Evolutionary conservation across 805 yeast genomes (phyloP), one percentile per base, ranked within the genome.

Genomic region (Yarrowia deformans): DNA sequence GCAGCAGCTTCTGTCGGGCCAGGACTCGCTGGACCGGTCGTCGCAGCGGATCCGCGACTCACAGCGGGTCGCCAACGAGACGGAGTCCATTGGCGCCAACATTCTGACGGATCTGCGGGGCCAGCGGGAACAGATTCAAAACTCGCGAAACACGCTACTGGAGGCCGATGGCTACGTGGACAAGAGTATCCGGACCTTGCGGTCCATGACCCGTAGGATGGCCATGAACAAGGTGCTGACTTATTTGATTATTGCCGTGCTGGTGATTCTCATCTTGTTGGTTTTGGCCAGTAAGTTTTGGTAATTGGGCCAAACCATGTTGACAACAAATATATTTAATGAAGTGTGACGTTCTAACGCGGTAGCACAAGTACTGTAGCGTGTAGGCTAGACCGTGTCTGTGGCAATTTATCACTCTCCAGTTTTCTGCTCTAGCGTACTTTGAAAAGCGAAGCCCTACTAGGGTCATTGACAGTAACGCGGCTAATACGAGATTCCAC

Each of bases 131-230:
- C 98, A 96, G 75, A 85, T 95, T 54, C 81, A 87, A 68, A 92
- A 93, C 74, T 87, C 97, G 29, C 86, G 98, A 78, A 90, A 90
- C 74, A 91, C 97, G 0, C 81, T 95, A 64, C 85, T 85, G 79
- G 94, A 93, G 71, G 98, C 98, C 0, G 98, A 95, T 77, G 87
- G 90, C 0, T 92, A 93, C 75, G 97, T 95, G 67, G 98, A 95
- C 79, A 88, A 90, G 76, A 88, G 95, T 69, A 85, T 95, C 69
- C 86, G 90, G 69, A 95, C 98, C 0, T 82, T 95, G 74, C 88
- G 92, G 74, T 84, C 91, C 19, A 95, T 95, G 99, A 90, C 97
- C 34, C 85, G 98, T 79, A 82, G 98, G 74, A 84, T 93, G 83
- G 92, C 96, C 12, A 94, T 97, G 7, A 94, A 94, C 79, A 90